Conservation (phyloP, 2,329 filamentous ascomycete species). For the Aspergillus novoparasiticus region DNA sequence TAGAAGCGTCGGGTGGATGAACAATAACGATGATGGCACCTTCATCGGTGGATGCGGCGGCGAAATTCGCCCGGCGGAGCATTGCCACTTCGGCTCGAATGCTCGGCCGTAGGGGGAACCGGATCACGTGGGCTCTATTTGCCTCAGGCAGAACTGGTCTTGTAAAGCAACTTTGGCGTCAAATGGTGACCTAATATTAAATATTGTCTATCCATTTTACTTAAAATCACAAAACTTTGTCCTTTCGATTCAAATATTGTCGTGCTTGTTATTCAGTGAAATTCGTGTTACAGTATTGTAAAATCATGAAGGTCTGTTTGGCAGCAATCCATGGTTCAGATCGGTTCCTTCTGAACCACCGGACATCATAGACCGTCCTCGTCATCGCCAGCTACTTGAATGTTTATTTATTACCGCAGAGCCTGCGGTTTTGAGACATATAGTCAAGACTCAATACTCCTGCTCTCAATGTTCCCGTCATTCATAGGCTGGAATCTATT, state of each 20-base stretch:
- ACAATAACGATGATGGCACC: constrained; percentile 10
- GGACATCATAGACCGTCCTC: background rate
- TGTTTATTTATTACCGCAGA: background rate
- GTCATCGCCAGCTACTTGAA: background rate
- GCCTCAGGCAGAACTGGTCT: constrained; percentile 9
- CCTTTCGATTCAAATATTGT: background rate
- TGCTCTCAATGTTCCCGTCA: background rate
- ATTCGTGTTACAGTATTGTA: background rate
- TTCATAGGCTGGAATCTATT: background rate
- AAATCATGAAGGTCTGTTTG: background rate
- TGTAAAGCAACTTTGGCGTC: background rate
- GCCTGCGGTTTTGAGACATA: background rate
- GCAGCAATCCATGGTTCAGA: constrained; percentile 12
- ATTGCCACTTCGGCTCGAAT: constrained; percentile 29
- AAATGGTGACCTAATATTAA: background rate
- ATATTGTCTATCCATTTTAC: background rate
- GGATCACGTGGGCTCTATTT: constrained; percentile 22
- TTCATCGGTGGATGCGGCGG: constrained; percentile 29
- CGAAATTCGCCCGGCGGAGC: constrained; percentile 29
- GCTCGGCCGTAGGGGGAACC: constrained; percentile 19
- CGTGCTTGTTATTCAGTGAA: background rate
- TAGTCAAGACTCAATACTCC: background rate
- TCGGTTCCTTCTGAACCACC: background rate
- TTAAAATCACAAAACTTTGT: background rate
- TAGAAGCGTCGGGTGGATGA: constrained; percentile 6